Base-by-base conservation (phyloP, 2,329 filamentous ascomycete genomes). In the Exophiala sp. region DNA sequence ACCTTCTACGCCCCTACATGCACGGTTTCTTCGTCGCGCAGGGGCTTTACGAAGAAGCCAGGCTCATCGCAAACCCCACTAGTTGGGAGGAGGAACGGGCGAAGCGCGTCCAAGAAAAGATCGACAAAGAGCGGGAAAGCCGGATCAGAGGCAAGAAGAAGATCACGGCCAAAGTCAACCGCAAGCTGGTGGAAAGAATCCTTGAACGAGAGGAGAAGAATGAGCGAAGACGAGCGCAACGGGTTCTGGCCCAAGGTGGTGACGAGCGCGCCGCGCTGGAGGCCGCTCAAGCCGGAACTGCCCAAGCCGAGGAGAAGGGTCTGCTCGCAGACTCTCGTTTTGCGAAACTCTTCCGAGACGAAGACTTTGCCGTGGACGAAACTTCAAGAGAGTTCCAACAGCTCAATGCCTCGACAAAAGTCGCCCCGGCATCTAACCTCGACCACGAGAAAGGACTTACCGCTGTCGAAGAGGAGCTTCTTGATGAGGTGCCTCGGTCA, bases 21-120 rank as follows among this genome's bases (percentile, higher is more conserved):
- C 93, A 98, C 66, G 94, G 93, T 61, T 97, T 93, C 76, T 98
- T 98, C 71, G 90, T 98, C 42, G 88, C 87, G 29, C 91, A 94
- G 62, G 88, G 90, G 64, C 72, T 98, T 21, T 97, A 98, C 67
- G 94, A 98, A 65, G 90, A 98, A 67, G 93, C 93, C 14, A 78
- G 87, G 48, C 73, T 98, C 53, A 95, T 97, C 62, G 85, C 86
- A 43, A 95, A 97, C 69, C 93, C 93, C 0, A 94, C 94, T 65
- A 79, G 94, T 45, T 95, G 86, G 78, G 88, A 96, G 65, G 88
- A 97, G 63, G 88, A 97, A 68, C 80, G 89, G 50, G 83, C 84
- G 53, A 96, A 95, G 76, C 83, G 86, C 59, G 82, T 98, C 61
- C 88, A 91, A 68, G 88, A 95, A 65, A 95, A 91, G 77, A 88